Evolutionary conservation across 805 yeast species (phyloP).

Genomic region (Maudiozyma barnettii): DNA sequence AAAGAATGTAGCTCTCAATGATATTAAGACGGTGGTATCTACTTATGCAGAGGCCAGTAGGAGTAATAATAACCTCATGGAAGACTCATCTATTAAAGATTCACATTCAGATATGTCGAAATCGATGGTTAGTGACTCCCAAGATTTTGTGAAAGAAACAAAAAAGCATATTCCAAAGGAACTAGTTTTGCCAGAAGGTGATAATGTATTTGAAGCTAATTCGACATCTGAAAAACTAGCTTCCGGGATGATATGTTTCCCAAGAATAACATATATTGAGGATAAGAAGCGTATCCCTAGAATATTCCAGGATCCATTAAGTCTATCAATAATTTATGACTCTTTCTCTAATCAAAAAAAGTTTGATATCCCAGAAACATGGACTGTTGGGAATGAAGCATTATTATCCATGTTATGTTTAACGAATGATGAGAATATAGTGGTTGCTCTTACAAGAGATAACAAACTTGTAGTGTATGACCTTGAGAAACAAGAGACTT

Average conservation of each 20-base stretch:
- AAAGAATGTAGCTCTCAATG: conserved; percentile 61
- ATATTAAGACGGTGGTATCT: conserved; percentile 18
- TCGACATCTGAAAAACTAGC: neutral
- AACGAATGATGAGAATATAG: neutral
- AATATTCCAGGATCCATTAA: no score
- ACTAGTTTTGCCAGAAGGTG: neutral
- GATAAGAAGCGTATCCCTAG: neutral
- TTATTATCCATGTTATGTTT: neutral
- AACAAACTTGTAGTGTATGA: neutral
- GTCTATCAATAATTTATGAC: no score
- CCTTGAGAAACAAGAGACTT: neutral
- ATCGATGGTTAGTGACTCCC: neutral
- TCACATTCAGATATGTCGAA: neutral
- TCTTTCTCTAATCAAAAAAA: neutral
- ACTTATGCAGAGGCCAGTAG: neutral
- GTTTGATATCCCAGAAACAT: neutral
- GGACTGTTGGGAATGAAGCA: neutral
- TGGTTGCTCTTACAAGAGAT: neutral
- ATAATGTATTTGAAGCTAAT: neutral
- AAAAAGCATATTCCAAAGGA: neutral
- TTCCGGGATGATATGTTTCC: neutral
- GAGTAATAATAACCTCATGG: neutral
- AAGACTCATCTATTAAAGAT: neutral
- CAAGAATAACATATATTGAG: neutral
- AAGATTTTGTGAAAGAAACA: neutral